Evolutionary conservation across 352 stramenopile genomes (phyloP), one percentile per base, ranked within the genome.

Genomic region (Phytophthora pluvialis): DNA sequence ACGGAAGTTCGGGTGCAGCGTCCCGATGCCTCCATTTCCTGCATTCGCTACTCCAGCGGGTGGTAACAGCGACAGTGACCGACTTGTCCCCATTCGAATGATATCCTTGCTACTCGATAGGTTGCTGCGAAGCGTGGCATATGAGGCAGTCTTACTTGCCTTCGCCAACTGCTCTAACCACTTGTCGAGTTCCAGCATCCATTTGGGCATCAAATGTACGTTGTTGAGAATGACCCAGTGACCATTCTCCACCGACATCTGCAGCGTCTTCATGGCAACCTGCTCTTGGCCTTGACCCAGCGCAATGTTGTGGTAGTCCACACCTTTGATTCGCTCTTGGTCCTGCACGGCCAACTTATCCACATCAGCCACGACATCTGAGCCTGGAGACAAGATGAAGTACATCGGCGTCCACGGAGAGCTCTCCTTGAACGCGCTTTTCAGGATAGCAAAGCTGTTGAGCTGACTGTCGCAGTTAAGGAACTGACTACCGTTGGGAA

Each of bases 221-320:
- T 98, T 98, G 74, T 98, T 96, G 33, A 98, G 81, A 59, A 98
- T 94, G 3, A 98, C 83, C 96, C 96, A 99, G 72, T 97, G 90
- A 9, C 96, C 96, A 54, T 98, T 97, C 21, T 96, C 88, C 16
- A 89, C 90, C 31, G 82, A 88, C 29, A 93, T 78, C 33, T 91
- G 72, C 11, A 99, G 77, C 21, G 91, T 89, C 28, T 83, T 72
- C 83, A 98, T 97, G 2, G 94, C 94, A 31, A 97, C 88, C 10
- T 76, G 75, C 64, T 98, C 96, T 70, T 98, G 96, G 3, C 94
- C 94, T 73, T 98, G 95, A 4, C 95, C 95, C 55, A 98, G 84
- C 2, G 91, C 94, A 38, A 98, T 97, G 58, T 93, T 99, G 80
- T 98, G 94, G 72, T 99, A 99, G 50, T 97, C 97, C 32, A 97